Percentiles rank a stretch among this genome's conserved stretches.
Evolutionary conservation across 306 rosid species (phyloP).

Genomic region (Mucuna pruriens): DNA sequence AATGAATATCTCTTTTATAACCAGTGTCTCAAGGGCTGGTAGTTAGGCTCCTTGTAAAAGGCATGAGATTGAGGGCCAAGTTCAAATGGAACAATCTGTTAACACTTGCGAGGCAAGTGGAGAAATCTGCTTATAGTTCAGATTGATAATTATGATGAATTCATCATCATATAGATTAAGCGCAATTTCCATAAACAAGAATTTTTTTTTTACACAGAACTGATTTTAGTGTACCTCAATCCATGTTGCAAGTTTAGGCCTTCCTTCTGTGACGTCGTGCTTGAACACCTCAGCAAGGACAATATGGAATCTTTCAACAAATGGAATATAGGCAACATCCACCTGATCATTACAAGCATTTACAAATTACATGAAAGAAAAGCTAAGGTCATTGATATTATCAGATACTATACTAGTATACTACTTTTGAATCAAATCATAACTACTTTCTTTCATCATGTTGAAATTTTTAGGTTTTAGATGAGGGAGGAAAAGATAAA

Average conservation of each 20-base stretch:
- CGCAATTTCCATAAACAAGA: not conserved
- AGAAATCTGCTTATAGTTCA: slow-evolving; percentile 4
- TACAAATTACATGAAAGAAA: slow-evolving; percentile 27
- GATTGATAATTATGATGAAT: slow-evolving; percentile 7
- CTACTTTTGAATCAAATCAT: not conserved
- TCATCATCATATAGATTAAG: not conserved
- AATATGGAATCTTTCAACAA: slow-evolving; percentile 67
- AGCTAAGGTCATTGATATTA: not conserved
- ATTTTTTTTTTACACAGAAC: not conserved
- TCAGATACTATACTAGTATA: not conserved
- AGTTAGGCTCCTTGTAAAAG: not conserved
- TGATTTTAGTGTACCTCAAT: slow-evolving; percentile 54
- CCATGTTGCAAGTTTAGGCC: slow-evolving; percentile 79
- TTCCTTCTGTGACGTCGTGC: slow-evolving; percentile 70
- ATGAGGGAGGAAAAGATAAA: not conserved
- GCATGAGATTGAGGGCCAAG: slow-evolving; percentile 9
- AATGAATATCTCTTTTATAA: slow-evolving; percentile 8
- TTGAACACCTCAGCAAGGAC: slow-evolving; percentile 59
- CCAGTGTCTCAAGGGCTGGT: not conserved
- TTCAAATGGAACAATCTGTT: not conserved
- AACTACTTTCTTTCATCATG: not conserved
- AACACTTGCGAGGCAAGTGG: not conserved
- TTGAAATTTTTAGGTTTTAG: not conserved
- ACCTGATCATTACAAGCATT: slow-evolving; percentile 54
- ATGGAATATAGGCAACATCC: slow-evolving; percentile 74